Conservation (phyloP, 305 asterid genomes). For the Fraxinus dipetala region DNA sequence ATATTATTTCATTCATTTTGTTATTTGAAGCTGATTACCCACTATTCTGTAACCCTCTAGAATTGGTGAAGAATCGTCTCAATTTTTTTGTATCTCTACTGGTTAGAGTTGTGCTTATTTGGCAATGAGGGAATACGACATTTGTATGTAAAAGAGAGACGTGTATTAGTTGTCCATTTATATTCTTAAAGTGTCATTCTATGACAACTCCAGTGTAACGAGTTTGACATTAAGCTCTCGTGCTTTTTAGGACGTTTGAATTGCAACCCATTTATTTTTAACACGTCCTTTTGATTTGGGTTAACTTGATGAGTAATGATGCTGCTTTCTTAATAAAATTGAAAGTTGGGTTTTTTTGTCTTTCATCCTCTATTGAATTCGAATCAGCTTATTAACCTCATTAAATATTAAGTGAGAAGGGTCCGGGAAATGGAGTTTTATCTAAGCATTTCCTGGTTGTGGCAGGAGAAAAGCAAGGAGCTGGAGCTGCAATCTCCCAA, state of each 20-base stretch:
- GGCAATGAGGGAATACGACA: background rate
- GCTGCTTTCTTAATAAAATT: background rate
- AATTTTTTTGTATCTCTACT: background rate
- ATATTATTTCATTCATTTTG: background rate
- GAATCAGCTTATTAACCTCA: background rate
- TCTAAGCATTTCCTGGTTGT: conserved; percentile 23
- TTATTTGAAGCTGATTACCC: background rate
- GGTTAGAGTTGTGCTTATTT: background rate
- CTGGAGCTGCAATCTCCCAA: conserved; percentile 39
- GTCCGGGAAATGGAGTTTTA: conserved; percentile 14
- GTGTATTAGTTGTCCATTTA: background rate
- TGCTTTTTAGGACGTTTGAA: conserved; percentile 16
- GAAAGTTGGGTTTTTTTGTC: background rate
- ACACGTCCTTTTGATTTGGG: conserved; percentile 13
- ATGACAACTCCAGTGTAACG: background rate
- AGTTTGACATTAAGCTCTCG: conserved; percentile 21
- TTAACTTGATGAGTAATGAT: conserved; percentile 4
- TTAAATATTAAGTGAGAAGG: conserved; percentile 1
- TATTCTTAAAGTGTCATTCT: conserved; percentile 3
- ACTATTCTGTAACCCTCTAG: background rate
- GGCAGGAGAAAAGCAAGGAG: conserved; percentile 53
- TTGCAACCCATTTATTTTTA: background rate
- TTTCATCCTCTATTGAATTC: background rate
- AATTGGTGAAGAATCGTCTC: background rate
- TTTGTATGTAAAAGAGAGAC: background rate